Percentiles rank a stretch among this genome's conserved stretches.
These are phyloP conservation scores for Penicillium digitatum DNA, from an alignment of 2,329 filamentous ascomycete genomes.

Conservation along the genomic window DNA sequence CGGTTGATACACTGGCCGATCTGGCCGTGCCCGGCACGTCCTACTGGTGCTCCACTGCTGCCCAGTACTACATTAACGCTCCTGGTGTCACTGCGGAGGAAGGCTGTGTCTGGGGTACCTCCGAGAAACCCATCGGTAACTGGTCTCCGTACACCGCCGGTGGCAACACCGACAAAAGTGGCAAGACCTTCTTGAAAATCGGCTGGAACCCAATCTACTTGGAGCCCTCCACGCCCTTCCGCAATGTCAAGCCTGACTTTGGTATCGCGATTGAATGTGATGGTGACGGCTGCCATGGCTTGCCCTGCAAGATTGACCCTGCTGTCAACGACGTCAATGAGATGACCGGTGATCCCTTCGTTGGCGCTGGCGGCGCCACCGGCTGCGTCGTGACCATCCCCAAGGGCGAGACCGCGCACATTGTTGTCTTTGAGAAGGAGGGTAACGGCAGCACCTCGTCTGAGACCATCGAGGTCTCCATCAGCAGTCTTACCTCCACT, in stretches of 20 bases:
- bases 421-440: slow-evolving; percentile 56
- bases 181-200: slow-evolving; percentile 69
- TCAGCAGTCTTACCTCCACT: slow-evolving; percentile 12
- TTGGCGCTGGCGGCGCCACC: slow-evolving; percentile 63
- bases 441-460: slow-evolving; percentile 12
- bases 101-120: slow-evolving; percentile 69
- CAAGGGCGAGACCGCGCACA: slow-evolving; percentile 61
- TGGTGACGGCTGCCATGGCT: slow-evolving; percentile 62
- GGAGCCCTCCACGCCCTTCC: slow-evolving; percentile 51
- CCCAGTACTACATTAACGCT: slow-evolving; percentile 77
- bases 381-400: slow-evolving; percentile 77
- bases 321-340: slow-evolving; percentile 53
- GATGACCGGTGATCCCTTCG: slow-evolving; percentile 55
- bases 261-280: slow-evolving; percentile 69
- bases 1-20: slow-evolving; percentile 54
- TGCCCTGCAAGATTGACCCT: slow-evolving; percentile 71
- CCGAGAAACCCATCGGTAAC: slow-evolving; percentile 62
- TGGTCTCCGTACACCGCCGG: slow-evolving; percentile 75
- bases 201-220: slow-evolving; percentile 74
- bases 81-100: slow-evolving; percentile 59
- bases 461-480: slow-evolving; percentile 11
- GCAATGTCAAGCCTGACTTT: slow-evolving; percentile 58
- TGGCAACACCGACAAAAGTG: slow-evolving; percentile 63
- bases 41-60: slow-evolving; percentile 70
- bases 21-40: slow-evolving; percentile 66